Percentiles rank a stretch among this genome's conserved stretches.
Evolutionary conservation across 106 monocot species (phyloP).

Genomic region (Acorus gramineus): DNA sequence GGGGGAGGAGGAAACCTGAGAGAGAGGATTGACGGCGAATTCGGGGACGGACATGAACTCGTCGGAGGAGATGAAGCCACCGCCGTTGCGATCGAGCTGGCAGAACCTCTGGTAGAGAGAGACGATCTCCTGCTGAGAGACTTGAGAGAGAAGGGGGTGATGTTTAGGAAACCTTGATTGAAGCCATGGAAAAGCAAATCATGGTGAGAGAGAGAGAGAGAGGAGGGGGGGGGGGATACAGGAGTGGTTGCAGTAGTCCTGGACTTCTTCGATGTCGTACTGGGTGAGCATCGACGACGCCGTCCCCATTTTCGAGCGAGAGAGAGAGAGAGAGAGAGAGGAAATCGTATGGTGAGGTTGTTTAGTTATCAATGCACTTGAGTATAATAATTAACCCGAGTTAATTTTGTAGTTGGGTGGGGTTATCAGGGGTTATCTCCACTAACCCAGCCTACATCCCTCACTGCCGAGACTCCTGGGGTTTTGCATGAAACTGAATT

Average conservation of each 20-base stretch:
- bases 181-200: background rate
- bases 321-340: too few relatives aligned
- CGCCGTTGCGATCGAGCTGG: conserved; percentile 43
- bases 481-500: too few relatives aligned
- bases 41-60: conserved; percentile 67
- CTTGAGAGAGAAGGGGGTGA: background rate
- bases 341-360: too few relatives aligned
- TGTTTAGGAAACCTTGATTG: background rate
- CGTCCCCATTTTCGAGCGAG: conserved; percentile 50
- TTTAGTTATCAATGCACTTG: too few relatives aligned
- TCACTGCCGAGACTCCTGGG: too few relatives aligned
- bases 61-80: conserved; percentile 47
- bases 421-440: too few relatives aligned
- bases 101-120: conserved; percentile 59
- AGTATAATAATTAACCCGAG: too few relatives aligned
- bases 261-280: conserved; percentile 96
- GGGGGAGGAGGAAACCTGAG: conserved; percentile 24
- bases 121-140: conserved; percentile 67
- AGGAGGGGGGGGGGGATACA: conserved; percentile 23
- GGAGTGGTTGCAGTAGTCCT: conserved; percentile 73
- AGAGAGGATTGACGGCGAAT: conserved; percentile 56
- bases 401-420: too few relatives aligned
- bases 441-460: too few relatives aligned
- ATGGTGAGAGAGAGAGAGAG: background rate
- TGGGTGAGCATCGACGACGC: conserved; percentile 88